phyloP scores from a whole-genome alignment of 1,284 basidiomycete species.

The Trametes sp. region DNA sequence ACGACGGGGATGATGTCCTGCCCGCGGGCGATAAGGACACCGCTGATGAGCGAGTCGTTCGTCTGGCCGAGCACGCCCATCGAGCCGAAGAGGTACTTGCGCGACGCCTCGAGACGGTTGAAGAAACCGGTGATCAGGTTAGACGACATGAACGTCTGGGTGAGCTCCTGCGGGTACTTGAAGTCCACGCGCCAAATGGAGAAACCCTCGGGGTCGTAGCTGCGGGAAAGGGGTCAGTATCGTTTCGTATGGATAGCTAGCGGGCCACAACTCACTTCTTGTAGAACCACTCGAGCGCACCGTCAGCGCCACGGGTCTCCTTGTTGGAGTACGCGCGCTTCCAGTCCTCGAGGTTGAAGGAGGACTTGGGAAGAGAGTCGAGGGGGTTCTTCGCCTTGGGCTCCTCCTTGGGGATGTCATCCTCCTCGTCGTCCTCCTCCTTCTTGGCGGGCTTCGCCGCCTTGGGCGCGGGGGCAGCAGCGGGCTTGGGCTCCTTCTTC shows the following conservation, averaged over 20 bases:
- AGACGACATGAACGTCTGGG: constrained; percentile 91
- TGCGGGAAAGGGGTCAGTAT: constrained; percentile 43
- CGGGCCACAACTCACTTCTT: constrained; percentile 72
- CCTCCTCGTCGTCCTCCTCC: constrained; percentile 70
- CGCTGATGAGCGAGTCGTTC: constrained; percentile 82
- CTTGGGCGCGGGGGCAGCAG: constrained; percentile 57
- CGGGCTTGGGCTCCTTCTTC: constrained; percentile 58
- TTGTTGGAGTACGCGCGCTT: constrained; percentile 98
- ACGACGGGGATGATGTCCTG: constrained; percentile 74
- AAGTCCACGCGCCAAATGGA: constrained; percentile 93
- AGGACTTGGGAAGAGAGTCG: constrained; percentile 90
- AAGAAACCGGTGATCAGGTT: constrained; percentile 95
- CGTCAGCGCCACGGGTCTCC: constrained; percentile 84
- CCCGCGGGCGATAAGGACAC: constrained; percentile 86
- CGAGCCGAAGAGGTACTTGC: constrained; percentile 96
- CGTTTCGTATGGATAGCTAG: not conserved
- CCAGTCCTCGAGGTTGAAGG: constrained; percentile 97
- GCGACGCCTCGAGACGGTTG: constrained; percentile 93
- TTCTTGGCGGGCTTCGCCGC: constrained; percentile 64
- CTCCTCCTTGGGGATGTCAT: constrained; percentile 65
- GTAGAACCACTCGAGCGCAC: constrained; percentile 90
- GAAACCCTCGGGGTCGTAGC: constrained; percentile 92
- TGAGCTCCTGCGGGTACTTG: constrained; percentile 98
- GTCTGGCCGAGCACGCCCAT: constrained; percentile 87
- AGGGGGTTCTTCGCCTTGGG: constrained; percentile 94